phyloP scores from a whole-genome alignment of 305 asterid species.

The Caryopteris hybrid region DNA sequence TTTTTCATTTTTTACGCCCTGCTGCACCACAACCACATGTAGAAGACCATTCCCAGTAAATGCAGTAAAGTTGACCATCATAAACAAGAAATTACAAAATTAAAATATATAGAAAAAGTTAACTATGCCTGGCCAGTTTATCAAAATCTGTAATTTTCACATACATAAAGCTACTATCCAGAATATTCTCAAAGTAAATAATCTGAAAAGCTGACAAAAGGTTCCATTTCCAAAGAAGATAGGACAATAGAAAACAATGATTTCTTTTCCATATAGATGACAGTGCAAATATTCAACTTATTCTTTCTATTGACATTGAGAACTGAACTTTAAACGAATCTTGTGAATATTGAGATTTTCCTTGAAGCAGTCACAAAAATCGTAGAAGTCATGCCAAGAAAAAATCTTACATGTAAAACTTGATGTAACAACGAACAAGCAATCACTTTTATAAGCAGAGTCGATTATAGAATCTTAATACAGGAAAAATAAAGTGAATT shows the following conservation, averaged over 20 bases:
- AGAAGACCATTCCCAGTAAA: too few species aligned
- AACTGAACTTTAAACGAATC: too few species aligned
- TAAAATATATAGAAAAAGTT: neutral
- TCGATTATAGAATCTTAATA: neutral
- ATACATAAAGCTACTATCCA: neutral
- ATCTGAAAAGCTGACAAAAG: neutral
- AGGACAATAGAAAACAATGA: neutral
- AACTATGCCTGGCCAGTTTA: neutral
- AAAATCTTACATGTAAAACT: neutral
- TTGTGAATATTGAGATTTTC: too few species aligned
- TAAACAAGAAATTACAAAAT: too few species aligned
- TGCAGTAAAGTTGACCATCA: too few species aligned
- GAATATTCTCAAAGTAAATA: neutral
- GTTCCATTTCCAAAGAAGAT: neutral
- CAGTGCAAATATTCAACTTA: too few species aligned
- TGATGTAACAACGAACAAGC: neutral
- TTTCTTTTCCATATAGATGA: neutral
- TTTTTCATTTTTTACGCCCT: too few species aligned
- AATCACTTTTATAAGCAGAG: neutral
- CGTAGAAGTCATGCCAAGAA: too few species aligned
- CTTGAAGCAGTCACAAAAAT: too few species aligned
- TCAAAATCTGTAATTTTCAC: too few species aligned
- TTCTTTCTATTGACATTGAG: too few species aligned
- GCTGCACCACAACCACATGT: too few species aligned
- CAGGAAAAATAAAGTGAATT: neutral